Evolutionary conservation across 2,329 filamentous ascomycete genomes (phyloP).

Genomic region (Aureobasidium vineae): DNA sequence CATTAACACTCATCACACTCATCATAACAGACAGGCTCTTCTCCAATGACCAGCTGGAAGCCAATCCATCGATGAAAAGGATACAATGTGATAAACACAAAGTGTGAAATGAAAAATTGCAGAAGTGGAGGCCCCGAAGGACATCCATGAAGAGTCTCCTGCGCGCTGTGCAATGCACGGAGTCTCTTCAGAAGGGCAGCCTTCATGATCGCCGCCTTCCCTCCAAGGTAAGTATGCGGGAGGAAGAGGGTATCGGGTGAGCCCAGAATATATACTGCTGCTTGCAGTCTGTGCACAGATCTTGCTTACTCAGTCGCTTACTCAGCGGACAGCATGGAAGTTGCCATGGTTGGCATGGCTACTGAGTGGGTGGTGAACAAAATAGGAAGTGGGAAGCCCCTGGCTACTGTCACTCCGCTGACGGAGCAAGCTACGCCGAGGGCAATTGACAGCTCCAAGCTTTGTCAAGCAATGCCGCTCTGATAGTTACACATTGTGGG

Average conservation of each 20-base stretch:
- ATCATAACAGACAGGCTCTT: background rate
- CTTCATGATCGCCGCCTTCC: conserved; percentile 20
- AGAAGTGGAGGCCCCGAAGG: conserved; percentile 19
- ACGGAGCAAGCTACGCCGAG: too few species aligned
- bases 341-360: background rate
- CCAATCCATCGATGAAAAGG: conserved; percentile 20
- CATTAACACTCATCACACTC: too few species aligned
- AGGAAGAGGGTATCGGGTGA: background rate
- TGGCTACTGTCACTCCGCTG: too few species aligned
- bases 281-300: too few species aligned
- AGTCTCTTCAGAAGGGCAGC: background rate
- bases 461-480: background rate
- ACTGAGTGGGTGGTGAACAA: background rate
- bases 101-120: conserved; percentile 23
- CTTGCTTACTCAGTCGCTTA: background rate
- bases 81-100: background rate
- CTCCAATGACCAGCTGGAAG: conserved; percentile 9
- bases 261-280: too few species aligned
- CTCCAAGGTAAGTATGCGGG: conserved; percentile 19
- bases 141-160: conserved; percentile 11
- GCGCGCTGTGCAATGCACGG: conserved; percentile 28
- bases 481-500: background rate
- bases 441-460: background rate
- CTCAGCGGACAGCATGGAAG: background rate
- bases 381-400: background rate